Evolutionary conservation across 2,329 filamentous ascomycete genomes (phyloP).

Genomic region (Colletotrichum spinosum): DNA sequence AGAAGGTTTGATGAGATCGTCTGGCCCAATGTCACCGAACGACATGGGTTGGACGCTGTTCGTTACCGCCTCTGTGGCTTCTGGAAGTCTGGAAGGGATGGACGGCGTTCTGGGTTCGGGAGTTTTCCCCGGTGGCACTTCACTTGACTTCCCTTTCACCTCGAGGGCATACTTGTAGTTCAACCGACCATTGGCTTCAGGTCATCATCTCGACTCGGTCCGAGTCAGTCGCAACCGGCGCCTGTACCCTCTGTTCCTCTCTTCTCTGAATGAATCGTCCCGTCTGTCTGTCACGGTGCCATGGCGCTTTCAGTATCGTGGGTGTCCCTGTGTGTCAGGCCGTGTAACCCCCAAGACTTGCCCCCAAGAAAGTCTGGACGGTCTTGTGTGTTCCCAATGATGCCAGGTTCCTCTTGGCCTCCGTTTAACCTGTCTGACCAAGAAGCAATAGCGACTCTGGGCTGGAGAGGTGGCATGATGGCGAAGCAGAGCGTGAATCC

Average conservation of each 20-base stretch:
- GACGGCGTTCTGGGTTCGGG: no score
- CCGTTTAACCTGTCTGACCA: neutral
- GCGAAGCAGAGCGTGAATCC: slow-evolving; percentile 1
- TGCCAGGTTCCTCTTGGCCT: slow-evolving; percentile 6
- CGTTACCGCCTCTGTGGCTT: slow-evolving; percentile 12
- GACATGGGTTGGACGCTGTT: slow-evolving; percentile 10
- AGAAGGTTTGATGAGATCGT: neutral
- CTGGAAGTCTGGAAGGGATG: slow-evolving; percentile 1
- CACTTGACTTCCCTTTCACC: no score
- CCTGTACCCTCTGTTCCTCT: no score
- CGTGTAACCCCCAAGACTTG: neutral
- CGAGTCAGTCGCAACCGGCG: no score
- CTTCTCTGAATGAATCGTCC: no score
- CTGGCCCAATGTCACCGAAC: slow-evolving; percentile 13
- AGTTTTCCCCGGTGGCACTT: no score
- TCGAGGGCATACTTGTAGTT: no score
- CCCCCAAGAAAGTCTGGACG: slow-evolving; percentile 8
- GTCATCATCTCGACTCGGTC: no score
- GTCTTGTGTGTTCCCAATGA: neutral
- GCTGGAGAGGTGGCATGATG: slow-evolving; percentile 8
- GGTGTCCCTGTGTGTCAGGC: slow-evolving; percentile 3
- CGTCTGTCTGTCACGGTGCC: no score
- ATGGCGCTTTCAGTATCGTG: neutral
- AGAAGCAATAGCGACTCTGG: neutral
- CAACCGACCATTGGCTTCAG: no score